phyloP scores from a whole-genome alignment of 495 filamentous ascomycete species.

The Penicillium ochrochloron region DNA sequence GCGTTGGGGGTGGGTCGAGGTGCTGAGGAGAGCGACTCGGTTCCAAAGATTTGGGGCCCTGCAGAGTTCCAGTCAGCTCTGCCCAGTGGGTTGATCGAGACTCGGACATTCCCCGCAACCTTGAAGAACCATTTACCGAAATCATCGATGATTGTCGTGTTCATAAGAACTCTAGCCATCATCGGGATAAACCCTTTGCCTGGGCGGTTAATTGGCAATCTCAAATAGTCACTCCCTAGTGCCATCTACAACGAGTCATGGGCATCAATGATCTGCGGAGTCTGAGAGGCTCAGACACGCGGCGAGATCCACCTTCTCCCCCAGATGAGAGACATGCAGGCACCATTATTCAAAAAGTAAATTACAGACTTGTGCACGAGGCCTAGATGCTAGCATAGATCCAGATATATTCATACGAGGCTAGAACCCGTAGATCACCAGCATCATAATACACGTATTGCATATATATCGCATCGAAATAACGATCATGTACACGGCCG shows the following conservation, averaged over 20 bases:
- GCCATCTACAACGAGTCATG: constrained; percentile 2
- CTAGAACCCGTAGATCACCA: neutral
- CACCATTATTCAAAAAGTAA: constrained; percentile 16
- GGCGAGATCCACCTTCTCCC: constrained; percentile 16
- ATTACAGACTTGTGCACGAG: constrained; percentile 14
- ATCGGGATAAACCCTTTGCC: neutral
- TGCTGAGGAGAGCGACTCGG: constrained; percentile 4
- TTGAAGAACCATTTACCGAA: neutral
- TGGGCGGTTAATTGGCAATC: neutral
- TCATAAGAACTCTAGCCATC: neutral
- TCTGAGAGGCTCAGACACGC: constrained; percentile 7
- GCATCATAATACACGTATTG: neutral
- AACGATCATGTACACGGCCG: constrained; percentile 25
- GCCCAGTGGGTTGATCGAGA: neutral
- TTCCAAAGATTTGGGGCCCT: constrained; percentile 3
- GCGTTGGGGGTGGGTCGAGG: constrained; percentile 16
- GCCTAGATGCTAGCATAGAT: neutral
- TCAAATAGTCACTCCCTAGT: neutral
- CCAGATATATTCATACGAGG: neutral
- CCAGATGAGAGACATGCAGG: constrained; percentile 6
- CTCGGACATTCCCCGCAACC: constrained; percentile 8
- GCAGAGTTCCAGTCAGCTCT: neutral
- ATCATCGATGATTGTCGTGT: neutral
- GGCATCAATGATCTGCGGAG: constrained; percentile 17
- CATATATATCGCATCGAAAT: constrained; percentile 13